Evolutionary conservation across 2,329 filamentous ascomycete species (phyloP).

Genomic region (Claviceps digitariae): DNA sequence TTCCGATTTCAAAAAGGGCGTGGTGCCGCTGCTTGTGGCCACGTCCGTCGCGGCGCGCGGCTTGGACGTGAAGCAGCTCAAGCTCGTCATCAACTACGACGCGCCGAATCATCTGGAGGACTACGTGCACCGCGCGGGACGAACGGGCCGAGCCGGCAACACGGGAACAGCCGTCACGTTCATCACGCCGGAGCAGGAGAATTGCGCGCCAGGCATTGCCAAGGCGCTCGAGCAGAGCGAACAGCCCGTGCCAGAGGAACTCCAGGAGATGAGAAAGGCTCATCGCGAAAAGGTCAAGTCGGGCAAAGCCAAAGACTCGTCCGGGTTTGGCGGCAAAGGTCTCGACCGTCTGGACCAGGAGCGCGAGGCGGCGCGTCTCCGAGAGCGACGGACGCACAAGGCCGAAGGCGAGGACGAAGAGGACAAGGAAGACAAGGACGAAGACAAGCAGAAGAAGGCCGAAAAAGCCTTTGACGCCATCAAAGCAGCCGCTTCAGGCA

Average conservation of each 20-base stretch:
- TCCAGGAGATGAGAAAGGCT: slow-evolving; percentile 51
- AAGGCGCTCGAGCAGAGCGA: slow-evolving; percentile 90
- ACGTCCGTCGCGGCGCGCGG: slow-evolving; percentile 93
- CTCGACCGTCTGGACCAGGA: slow-evolving; percentile 85
- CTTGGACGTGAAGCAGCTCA: slow-evolving; percentile 89
- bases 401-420: slow-evolving; percentile 77
- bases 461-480: slow-evolving; percentile 55
- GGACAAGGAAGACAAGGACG: slow-evolving; percentile 66
- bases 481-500: slow-evolving; percentile 45
- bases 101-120: slow-evolving; percentile 91
- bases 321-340: slow-evolving; percentile 90
- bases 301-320: slow-evolving; percentile 78
- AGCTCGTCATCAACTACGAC: slow-evolving; percentile 92
- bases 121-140: slow-evolving; percentile 87
- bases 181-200: slow-evolving; percentile 80
- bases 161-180: slow-evolving; percentile 93
- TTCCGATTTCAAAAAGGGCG: slow-evolving; percentile 82
- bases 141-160: slow-evolving; percentile 88
- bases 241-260: slow-evolving; percentile 61
- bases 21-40: slow-evolving; percentile 80
- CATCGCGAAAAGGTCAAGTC: slow-evolving; percentile 86
- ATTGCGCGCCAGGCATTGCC: slow-evolving; percentile 74
- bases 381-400: slow-evolving; percentile 81
- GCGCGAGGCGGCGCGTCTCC: slow-evolving; percentile 71
- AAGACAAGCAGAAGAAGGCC: slow-evolving; percentile 56